Percentiles rank a stretch among this genome's conserved stretches.
phyloP scores from a whole-genome alignment of 1,139 yeast species.

The Yamadazyma diospyri region DNA sequence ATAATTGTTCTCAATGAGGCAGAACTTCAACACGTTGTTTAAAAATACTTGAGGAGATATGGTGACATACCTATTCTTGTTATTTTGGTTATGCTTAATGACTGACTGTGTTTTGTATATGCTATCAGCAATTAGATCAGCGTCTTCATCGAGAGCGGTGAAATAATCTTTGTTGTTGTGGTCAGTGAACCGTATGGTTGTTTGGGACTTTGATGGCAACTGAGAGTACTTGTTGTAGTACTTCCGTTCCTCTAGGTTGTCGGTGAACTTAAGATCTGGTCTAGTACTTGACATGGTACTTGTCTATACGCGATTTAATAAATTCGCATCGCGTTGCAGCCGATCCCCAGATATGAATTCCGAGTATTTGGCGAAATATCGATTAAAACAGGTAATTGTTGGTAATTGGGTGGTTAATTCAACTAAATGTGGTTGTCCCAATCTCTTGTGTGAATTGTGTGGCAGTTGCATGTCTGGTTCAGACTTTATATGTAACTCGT shows the following conservation, averaged over 20 bases:
- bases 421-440: no score
- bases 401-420: no score
- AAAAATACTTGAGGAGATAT: slow-evolving; percentile 72
- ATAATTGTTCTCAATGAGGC: slow-evolving; percentile 64
- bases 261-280: slow-evolving; percentile 63
- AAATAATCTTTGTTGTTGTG: slow-evolving; percentile 69
- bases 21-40: slow-evolving; percentile 56
- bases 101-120: slow-evolving; percentile 83
- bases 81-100: slow-evolving; percentile 50
- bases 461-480: no score
- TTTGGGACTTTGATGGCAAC: slow-evolving; percentile 45
- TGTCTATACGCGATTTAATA: slow-evolving; percentile 2
- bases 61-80: slow-evolving; percentile 64
- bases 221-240: slow-evolving; percentile 58
- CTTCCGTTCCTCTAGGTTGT: slow-evolving; percentile 58
- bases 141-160: slow-evolving; percentile 74
- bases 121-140: slow-evolving; percentile 74
- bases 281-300: slow-evolving; percentile 10
- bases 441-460: no score
- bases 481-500: no score
- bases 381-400: no score
- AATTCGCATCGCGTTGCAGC: slow-evolving; percentile 6
- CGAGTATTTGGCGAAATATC: no score
- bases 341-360: no score
- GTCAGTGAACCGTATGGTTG: slow-evolving; percentile 66